Evolutionary conservation across 2,329 filamentous ascomycete species (phyloP).

Genomic region (Fusarium palustre): DNA sequence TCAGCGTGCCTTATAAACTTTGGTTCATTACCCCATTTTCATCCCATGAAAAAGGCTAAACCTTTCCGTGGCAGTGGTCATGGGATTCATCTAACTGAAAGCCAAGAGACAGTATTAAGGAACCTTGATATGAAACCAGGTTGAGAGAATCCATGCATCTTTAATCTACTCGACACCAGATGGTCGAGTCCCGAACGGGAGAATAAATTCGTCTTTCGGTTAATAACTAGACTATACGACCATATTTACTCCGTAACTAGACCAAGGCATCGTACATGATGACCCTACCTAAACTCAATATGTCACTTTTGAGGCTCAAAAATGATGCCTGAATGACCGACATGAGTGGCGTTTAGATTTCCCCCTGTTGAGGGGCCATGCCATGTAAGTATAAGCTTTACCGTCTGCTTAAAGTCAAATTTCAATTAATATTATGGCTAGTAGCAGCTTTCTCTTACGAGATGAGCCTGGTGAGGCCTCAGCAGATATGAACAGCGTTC

Average conservation of each 20-base stretch:
- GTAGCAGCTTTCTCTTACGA: background rate
- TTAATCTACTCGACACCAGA: conserved; percentile 12
- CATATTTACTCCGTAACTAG: background rate
- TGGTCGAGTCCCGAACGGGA: background rate
- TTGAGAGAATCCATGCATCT: background rate
- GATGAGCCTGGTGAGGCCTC: background rate
- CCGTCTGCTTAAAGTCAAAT: background rate
- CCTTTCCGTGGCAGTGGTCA: conserved; percentile 11
- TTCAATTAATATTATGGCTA: conserved; percentile 6
- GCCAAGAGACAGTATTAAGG: conserved; percentile 18
- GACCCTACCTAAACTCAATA: background rate
- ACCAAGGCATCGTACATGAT: background rate
- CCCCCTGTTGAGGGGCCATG: background rate
- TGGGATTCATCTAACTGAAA: conserved; percentile 10
- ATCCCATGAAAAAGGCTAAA: conserved; percentile 1
- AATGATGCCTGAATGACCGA: conserved; percentile 25
- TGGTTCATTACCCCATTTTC: conserved; percentile 11
- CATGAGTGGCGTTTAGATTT: conserved; percentile 35
- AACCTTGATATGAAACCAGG: conserved; percentile 15
- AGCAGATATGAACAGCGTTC: background rate
- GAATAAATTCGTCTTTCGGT: background rate
- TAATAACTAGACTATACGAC: background rate
- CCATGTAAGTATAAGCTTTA: background rate
- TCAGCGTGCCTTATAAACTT: background rate
- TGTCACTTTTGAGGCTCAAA: conserved; percentile 7